Percentiles rank a stretch among this genome's conserved stretches.
These are phyloP conservation scores for Aphanomyces cochlioides DNA, from an alignment of 352 stramenopile species.

Conservation along the genomic window DNA sequence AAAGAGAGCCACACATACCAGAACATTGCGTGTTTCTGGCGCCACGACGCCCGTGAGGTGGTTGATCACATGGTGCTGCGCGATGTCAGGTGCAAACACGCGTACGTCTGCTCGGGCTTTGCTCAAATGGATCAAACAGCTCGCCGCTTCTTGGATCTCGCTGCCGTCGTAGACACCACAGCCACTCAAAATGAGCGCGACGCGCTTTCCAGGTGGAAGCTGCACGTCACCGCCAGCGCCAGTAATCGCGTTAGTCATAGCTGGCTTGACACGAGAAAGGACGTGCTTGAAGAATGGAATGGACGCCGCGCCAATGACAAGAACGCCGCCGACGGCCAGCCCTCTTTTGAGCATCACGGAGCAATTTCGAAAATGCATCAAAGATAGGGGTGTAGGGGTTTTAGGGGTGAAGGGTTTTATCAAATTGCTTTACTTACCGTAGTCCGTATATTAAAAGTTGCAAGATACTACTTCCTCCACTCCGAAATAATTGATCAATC, in stretches of 20 bases:
- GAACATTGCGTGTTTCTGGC: constrained; percentile 36
- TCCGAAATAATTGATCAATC: too few relatives aligned
- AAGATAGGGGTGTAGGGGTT: too few relatives aligned
- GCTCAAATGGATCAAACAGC: constrained; percentile 36
- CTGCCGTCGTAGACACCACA: constrained; percentile 42
- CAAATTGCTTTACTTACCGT: too few relatives aligned
- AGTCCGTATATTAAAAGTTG: too few relatives aligned
- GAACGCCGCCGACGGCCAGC: not conserved
- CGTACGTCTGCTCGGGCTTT: constrained; percentile 31
- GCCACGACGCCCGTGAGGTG: constrained; percentile 37
- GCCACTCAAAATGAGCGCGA: constrained; percentile 26
- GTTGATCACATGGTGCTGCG: constrained; percentile 43
- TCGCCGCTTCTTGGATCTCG: constrained; percentile 40
- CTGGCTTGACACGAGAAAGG: constrained; percentile 20
- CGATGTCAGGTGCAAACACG: constrained; percentile 39
- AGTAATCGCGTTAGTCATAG: constrained; percentile 9
- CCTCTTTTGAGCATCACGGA: constrained; percentile 7
- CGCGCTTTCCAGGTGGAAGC: constrained; percentile 2
- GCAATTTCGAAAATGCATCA: not conserved
- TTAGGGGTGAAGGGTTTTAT: too few relatives aligned
- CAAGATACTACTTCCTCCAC: too few relatives aligned
- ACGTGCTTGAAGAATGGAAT: constrained; percentile 10
- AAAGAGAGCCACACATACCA: constrained; percentile 4
- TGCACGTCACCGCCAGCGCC: not conserved
- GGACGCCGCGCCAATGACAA: constrained; percentile 8